Base-by-base conservation (phyloP, 371 early-diverging fungal species). In the Blastocladiella emersonii region DNA sequence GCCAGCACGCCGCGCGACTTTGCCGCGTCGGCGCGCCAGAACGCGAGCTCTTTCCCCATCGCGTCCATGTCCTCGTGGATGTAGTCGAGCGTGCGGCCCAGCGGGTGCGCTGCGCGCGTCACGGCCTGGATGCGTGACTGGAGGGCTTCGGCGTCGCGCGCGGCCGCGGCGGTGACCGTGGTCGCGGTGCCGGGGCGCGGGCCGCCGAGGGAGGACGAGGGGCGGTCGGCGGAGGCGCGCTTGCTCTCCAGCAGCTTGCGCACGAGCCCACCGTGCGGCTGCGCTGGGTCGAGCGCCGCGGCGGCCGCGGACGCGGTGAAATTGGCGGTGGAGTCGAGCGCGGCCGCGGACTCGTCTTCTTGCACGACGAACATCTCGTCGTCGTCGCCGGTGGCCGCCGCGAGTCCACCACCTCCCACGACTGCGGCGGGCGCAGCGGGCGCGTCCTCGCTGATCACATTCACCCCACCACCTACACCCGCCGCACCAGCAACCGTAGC, bases 11-110 rank as follows among this genome's bases (percentile, higher is more conserved):
- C 17, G 39, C 53, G 63, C 44, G 68, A 72, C 62, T 66, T 68
- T 35, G 68, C 61, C 41, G 48, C 43, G 66, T 79, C 78, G 23
- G 30, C 44, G 36, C 66, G 61, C 79, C 79, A 79, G 34, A 61
- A 32, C 30, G 73, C 78, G 0, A 79, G 64, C 67, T 79, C 79
- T 60, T 72, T 70, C 56, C 73, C 75, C 79, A 79, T 77, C 55
- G 71, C 67, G 55, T 79, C 79, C 35, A 77, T 72, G 57, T 79
- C 79, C 61, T 79, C 79, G 56, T 77, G 78, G 65, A 79, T 64
- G 66, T 79, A 79, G 56, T 79, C 78, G 65, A 79, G 66, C 5
- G 74, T 77, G 59, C 76, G 77, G 45, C 76, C 76, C 10, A 79
- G 70, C 30, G 79, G 79, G 61, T 74, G 70, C 1, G 76, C 74